Percentiles rank a stretch among this genome's conserved stretches.
Conservation (phyloP, 1,284 basidiomycete species). For the Flammula alnicola region DNA sequence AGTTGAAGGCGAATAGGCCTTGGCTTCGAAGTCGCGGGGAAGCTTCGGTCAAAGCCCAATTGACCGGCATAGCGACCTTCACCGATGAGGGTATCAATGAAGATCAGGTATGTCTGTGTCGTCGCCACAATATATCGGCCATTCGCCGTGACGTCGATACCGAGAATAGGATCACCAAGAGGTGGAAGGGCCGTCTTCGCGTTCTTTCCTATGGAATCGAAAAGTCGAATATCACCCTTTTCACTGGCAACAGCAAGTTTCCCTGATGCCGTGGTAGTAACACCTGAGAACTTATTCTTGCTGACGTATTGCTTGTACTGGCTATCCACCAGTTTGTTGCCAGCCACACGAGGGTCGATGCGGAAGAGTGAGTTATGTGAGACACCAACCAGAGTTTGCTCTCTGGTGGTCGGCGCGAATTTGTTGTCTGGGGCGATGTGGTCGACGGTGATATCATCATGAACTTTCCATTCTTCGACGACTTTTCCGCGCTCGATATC, state of each 20-base stretch:
- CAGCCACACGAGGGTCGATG: conserved; percentile 92
- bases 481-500: conserved; percentile 97
- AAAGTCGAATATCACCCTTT: conserved; percentile 96
- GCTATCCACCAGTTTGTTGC: conserved; percentile 92
- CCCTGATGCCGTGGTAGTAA: conserved; percentile 87
- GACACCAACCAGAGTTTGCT: conserved; percentile 92
- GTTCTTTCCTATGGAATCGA: conserved; percentile 97
- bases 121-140: conserved; percentile 97
- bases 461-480: conserved; percentile 98
- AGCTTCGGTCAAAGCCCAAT: conserved; percentile 92
- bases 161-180: conserved; percentile 93
- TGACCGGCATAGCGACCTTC: conserved; percentile 88
- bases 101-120: conserved; percentile 91
- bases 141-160: conserved; percentile 93
- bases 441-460: conserved; percentile 85
- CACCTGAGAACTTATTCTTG: conserved; percentile 96
- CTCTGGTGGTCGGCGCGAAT: conserved; percentile 91
- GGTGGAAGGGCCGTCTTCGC: conserved; percentile 99
- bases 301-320: conserved; percentile 96
- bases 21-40: conserved; percentile 95
- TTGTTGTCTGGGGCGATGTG: conserved; percentile 95
- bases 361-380: conserved; percentile 97
- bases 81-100: conserved; percentile 96
- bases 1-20: conserved; percentile 90
- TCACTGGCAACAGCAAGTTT: conserved; percentile 93